Conservation (phyloP, 345 rosid species). For the Brassica juncea region DNA sequence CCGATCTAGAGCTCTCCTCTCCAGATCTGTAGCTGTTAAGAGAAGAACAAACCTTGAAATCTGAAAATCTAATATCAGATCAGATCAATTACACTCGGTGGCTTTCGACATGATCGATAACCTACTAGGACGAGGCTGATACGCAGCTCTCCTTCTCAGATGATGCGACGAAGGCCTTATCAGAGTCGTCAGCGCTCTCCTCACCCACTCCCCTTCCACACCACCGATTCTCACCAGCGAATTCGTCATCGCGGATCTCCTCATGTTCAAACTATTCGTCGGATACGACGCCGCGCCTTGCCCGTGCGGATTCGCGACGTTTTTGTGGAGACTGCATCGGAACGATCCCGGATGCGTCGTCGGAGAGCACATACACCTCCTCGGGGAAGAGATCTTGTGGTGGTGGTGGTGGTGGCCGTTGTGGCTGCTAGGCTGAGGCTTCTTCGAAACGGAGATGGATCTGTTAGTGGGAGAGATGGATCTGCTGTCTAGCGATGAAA, state of each 20-base stretch:
- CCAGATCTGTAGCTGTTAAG: slow-evolving; percentile 22
- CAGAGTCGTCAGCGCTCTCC: slow-evolving; percentile 78
- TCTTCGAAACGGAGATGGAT: slow-evolving; percentile 53
- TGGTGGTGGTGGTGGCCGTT: background rate
- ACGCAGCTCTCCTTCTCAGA: slow-evolving; percentile 57
- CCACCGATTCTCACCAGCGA: slow-evolving; percentile 88
- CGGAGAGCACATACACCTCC: slow-evolving; percentile 89
- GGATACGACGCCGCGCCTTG: slow-evolving; percentile 46
- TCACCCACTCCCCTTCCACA: slow-evolving; percentile 91
- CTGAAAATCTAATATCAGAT: background rate
- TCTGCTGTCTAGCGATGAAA: slow-evolving; percentile 29
- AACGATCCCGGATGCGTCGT: slow-evolving; percentile 86
- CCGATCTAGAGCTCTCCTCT: background rate
- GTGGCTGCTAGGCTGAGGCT: slow-evolving; percentile 24
- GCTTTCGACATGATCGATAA: slow-evolving; percentile 64
- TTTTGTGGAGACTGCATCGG: slow-evolving; percentile 72
- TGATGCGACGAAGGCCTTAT: slow-evolving; percentile 93
- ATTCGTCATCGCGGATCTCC: slow-evolving; percentile 88
- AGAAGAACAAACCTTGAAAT: slow-evolving; percentile 32
- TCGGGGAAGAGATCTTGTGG: slow-evolving; percentile 36
- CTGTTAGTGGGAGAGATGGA: slow-evolving; percentile 50
- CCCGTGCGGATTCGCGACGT: slow-evolving; percentile 35
- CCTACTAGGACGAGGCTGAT: slow-evolving; percentile 71
- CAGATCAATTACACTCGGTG: slow-evolving; percentile 35
- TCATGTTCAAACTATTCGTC: slow-evolving; percentile 67